Evolutionary conservation across 352 stramenopile genomes (phyloP).

Genomic region (Phytopythium boreale): DNA sequence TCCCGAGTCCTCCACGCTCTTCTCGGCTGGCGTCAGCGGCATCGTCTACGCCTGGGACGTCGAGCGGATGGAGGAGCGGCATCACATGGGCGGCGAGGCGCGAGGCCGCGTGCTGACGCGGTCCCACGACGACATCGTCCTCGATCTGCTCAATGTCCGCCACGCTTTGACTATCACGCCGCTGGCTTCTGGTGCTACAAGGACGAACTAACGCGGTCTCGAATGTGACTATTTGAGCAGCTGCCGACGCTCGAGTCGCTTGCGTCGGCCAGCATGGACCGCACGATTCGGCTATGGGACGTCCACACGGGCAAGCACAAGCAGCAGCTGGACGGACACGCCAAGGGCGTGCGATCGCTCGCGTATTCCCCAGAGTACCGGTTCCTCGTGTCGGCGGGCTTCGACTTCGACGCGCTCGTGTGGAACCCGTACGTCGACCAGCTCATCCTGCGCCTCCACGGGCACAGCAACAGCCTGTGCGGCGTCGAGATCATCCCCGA

Average conservation of each 20-base stretch:
- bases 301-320: constrained; percentile 82
- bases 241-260: constrained; percentile 78
- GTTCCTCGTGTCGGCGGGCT: constrained; percentile 84
- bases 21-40: constrained; percentile 78
- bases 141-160: constrained; percentile 73
- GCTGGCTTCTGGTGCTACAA: neutral
- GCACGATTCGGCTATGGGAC: constrained; percentile 88
- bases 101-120: constrained; percentile 53
- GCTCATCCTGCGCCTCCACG: constrained; percentile 81
- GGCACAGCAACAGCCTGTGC: constrained; percentile 84
- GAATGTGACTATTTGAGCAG: constrained; percentile 12
- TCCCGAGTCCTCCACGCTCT: constrained; percentile 58
- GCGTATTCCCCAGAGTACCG: constrained; percentile 84
- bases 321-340: constrained; percentile 81
- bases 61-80: constrained; percentile 79
- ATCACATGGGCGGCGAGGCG: constrained; percentile 75
- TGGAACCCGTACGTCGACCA: constrained; percentile 91
- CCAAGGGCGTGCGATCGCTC: constrained; percentile 76
- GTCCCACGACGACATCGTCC: constrained; percentile 86
- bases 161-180: constrained; percentile 1
- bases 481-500: constrained; percentile 85
- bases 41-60: constrained; percentile 86
- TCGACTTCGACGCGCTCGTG: constrained; percentile 87
- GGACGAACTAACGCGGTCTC: neutral
- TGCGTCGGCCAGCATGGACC: constrained; percentile 86